phyloP scores from a whole-genome alignment of 2,329 filamentous ascomycete species.

The Aspergillus sp. region DNA sequence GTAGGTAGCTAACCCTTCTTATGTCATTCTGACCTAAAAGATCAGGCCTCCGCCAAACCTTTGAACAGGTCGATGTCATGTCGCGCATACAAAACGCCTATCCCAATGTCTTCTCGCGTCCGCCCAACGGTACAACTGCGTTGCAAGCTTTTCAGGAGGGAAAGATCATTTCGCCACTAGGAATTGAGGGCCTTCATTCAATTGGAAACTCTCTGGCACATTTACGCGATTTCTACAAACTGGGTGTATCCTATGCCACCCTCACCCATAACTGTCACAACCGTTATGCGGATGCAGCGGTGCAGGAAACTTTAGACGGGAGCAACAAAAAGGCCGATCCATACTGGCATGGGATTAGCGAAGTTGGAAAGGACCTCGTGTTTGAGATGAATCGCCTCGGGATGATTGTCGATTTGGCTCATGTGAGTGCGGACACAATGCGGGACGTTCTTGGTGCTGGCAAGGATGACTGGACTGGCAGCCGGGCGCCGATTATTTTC shows the following conservation, averaged over 20 bases:
- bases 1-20: conserved; percentile 39
- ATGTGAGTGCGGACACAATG: conserved; percentile 76
- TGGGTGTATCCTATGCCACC: conserved; percentile 82
- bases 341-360: conserved; percentile 59
- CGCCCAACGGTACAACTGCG: conserved; percentile 55
- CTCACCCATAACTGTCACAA: conserved; percentile 94
- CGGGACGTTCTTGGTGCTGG: conserved; percentile 64
- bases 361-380: conserved; percentile 61
- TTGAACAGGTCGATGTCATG: conserved; percentile 33
- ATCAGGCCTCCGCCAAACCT: conserved; percentile 26
- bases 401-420: conserved; percentile 86
- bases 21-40: not conserved
- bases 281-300: conserved; percentile 75
- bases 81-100: conserved; percentile 28
- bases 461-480: conserved; percentile 59
- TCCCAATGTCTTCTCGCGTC: conserved; percentile 47
- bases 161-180: conserved; percentile 69
- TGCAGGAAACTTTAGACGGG: conserved; percentile 38
- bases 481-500: conserved; percentile 76
- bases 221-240: conserved; percentile 64
- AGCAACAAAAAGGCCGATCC: conserved; percentile 33
- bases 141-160: conserved; percentile 53
- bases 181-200: conserved; percentile 84
- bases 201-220: conserved; percentile 69
- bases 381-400: conserved; percentile 90